phyloP scores from a whole-genome alignment of 2,329 filamentous ascomycete genomes.

The Pseudocercospora macadamiae region DNA sequence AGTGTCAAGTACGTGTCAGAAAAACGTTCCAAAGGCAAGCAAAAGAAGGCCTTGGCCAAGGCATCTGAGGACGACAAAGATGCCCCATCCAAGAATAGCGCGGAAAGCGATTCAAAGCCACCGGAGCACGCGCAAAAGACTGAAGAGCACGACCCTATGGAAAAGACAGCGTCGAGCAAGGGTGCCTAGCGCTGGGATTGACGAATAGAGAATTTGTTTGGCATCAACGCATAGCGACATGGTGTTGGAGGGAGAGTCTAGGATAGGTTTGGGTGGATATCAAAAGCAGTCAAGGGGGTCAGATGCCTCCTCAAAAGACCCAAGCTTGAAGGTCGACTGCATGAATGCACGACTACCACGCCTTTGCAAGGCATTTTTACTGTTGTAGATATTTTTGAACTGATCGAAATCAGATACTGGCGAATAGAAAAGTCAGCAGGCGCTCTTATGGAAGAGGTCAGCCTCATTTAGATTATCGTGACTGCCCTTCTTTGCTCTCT shows the following conservation, averaged over 20 bases:
- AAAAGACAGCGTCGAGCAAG: background rate
- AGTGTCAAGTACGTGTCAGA: slow-evolving; percentile 78
- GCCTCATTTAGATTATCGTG: background rate
- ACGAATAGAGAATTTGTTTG: background rate
- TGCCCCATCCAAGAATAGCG: background rate
- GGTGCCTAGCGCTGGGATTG: background rate
- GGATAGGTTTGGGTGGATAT: background rate
- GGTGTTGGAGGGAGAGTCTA: background rate
- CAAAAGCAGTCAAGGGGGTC: background rate
- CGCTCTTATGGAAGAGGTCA: slow-evolving; percentile 1
- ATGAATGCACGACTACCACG: background rate
- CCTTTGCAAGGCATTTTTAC: background rate
- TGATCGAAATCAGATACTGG: slow-evolving; percentile 5
- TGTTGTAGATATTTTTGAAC: background rate
- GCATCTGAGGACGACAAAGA: background rate
- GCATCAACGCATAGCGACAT: slow-evolving; percentile 3
- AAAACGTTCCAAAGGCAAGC: slow-evolving; percentile 60
- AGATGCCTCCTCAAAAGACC: no score
- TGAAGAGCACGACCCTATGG: background rate
- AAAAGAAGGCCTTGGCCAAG: slow-evolving; percentile 26
- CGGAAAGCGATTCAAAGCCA: background rate
- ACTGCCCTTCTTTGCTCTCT: background rate
- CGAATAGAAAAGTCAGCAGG: background rate
- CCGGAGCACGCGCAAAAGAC: background rate
- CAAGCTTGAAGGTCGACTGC: background rate